phyloP scores from a whole-genome alignment of 192 early-diverging fungal species.

The Backusella parvicylindrica region DNA sequence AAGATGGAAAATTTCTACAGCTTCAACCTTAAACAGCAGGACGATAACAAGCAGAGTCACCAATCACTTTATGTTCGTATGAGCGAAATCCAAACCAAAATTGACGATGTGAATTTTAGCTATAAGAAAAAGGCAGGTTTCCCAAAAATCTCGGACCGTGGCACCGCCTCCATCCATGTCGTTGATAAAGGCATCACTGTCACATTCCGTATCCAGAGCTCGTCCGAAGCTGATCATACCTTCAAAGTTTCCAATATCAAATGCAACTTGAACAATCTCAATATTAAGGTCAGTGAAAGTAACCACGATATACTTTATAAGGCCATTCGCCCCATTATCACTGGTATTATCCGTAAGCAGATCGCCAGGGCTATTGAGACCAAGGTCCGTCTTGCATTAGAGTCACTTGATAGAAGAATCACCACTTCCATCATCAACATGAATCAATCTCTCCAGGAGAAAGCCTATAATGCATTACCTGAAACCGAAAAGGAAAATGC shows the following conservation, averaged over 20 bases:
- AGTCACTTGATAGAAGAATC: constrained; percentile 20
- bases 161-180: constrained; percentile 27
- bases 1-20: constrained; percentile 36
- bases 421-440: constrained; percentile 2
- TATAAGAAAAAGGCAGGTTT: constrained; percentile 39
- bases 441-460: neutral
- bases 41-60: constrained; percentile 9
- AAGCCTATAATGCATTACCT: neutral
- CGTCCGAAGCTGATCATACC: constrained; percentile 26
- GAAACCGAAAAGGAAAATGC: neutral
- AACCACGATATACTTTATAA: constrained; percentile 18
- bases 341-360: constrained; percentile 32
- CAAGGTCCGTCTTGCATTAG: constrained; percentile 28
- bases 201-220: constrained; percentile 21
- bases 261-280: constrained; percentile 21
- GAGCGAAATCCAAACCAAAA: constrained; percentile 34
- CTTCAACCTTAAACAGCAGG: constrained; percentile 23
- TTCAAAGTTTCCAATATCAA: constrained; percentile 32
- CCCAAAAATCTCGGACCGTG: constrained; percentile 34
- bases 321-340: constrained; percentile 34
- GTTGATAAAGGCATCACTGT: constrained; percentile 18
- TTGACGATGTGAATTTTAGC: constrained; percentile 37
- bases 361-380: constrained; percentile 33
- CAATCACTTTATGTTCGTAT: constrained; percentile 33
- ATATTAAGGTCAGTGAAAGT: constrained; percentile 3